phyloP scores from a whole-genome alignment of 257 asterid species.

The Ehretia macrophylla region DNA sequence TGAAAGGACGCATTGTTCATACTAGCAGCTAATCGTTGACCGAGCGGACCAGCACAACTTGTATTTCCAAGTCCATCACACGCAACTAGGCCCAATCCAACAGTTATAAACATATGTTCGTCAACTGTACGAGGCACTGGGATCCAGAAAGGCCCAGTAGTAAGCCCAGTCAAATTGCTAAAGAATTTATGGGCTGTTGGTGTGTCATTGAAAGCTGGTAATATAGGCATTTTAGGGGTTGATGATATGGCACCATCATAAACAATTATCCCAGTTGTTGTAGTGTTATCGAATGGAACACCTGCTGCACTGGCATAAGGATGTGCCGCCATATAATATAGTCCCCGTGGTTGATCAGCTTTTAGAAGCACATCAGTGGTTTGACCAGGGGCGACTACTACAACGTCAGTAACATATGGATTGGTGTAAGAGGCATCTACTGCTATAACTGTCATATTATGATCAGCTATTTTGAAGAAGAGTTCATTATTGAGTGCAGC shows the following conservation, averaged over 20 bases:
- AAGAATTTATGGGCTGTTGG: slow-evolving; percentile 12
- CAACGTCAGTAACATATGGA: slow-evolving; percentile 31
- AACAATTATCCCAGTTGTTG: slow-evolving; percentile 3
- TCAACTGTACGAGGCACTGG: slow-evolving; percentile 7
- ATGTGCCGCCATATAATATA: slow-evolving; percentile 10
- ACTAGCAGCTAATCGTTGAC: not conserved
- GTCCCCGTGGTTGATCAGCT: slow-evolving; percentile 14
- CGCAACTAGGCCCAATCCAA: slow-evolving; percentile 1
- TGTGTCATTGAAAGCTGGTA: slow-evolving; percentile 5
- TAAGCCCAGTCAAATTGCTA: not conserved
- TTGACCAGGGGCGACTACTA: slow-evolving; percentile 40
- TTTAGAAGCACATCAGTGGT: slow-evolving; percentile 37
- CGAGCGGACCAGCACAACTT: slow-evolving; percentile 1
- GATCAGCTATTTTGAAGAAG: slow-evolving; percentile 47
- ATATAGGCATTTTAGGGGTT: not conserved
- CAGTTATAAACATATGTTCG: slow-evolving; percentile 4
- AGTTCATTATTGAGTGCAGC: slow-evolving; percentile 45
- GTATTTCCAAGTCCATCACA: not conserved
- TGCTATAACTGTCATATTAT: slow-evolving; percentile 35
- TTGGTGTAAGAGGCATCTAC: slow-evolving; percentile 42
- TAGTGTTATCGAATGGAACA: slow-evolving; percentile 5
- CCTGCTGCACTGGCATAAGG: not conserved
- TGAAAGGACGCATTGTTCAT: slow-evolving; percentile 12
- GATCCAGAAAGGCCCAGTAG: not conserved
- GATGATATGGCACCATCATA: not conserved